Evolutionary conservation across 768 basidiomycete genomes (phyloP), one percentile per base, ranked within the genome.

Genomic region (Paxillus ammoniavirescens): DNA sequence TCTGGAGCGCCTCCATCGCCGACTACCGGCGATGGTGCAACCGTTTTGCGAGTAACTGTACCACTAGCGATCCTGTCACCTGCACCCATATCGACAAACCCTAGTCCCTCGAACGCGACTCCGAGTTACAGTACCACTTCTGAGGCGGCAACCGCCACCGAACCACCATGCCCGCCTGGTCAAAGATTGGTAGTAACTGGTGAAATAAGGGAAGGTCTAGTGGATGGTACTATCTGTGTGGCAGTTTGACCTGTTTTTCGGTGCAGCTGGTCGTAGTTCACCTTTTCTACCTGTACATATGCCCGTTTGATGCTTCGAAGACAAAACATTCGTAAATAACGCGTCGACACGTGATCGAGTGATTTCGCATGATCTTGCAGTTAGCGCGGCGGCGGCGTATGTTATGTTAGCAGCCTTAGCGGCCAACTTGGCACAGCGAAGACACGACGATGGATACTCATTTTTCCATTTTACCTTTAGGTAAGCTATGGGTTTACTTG

Each of bases 391-490:
- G 21, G 28, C 7, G 28, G 7, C 28, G 28, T 7, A 4, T 28
- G 28, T 28, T 5, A 8, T 2, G 5, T 5, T 30, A 8, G 8
- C 8, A 5, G 8, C 8, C 28, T 30, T 31, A 31, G 10, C 42
- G 10, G 14, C 13, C 6, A 44, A 26, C 23, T 43, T 8, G 7
- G 18, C 8, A 46, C 23, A 31, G 21, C 42, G 30, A 46, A 42
- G 52, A 18, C 10, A 14, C 5, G 45, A 17, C 21, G 31, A 71
- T 72, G 70, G 68, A 64, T 45, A 61, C 64, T 37, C 66, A 68
- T 44, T 58, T 72, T 59, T 59, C 65, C 12, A 53, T 68, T 46
- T 49, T 70, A 18, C 68, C 68, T 46, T 46, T 59, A 40, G 69
- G 68, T 68, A 51, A 2, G 65, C 50, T 30, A 4, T 40, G 26